phyloP scores from a whole-genome alignment of 1,284 basidiomycete species.

The Puccinia hordei region DNA sequence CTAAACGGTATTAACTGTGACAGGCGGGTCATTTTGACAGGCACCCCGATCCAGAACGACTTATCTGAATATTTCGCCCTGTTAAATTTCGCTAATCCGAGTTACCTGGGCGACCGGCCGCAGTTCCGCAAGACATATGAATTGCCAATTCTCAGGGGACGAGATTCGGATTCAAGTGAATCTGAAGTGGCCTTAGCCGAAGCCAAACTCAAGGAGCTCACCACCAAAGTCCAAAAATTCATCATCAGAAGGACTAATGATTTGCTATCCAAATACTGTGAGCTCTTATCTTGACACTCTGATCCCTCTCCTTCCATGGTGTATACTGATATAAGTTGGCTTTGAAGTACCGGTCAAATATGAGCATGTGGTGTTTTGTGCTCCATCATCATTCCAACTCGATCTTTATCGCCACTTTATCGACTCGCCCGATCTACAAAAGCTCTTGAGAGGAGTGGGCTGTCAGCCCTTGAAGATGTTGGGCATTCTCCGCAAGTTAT shows the following conservation, averaged over 20 bases:
- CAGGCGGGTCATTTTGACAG: slow-evolving; percentile 93
- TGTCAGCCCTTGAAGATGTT: slow-evolving; percentile 98
- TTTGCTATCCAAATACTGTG: slow-evolving; percentile 91
- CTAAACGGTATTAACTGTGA: slow-evolving; percentile 82
- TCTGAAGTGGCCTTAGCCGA: slow-evolving; percentile 79
- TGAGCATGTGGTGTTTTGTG: slow-evolving; percentile 97
- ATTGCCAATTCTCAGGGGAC: slow-evolving; percentile 85
- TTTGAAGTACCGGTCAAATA: slow-evolving; percentile 91
- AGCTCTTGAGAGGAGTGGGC: slow-evolving; percentile 80
- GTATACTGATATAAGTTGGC: neutral
- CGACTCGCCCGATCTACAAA: slow-evolving; percentile 89
- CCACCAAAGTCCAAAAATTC: slow-evolving; percentile 87
- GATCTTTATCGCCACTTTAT: slow-evolving; percentile 90
- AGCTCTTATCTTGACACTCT: slow-evolving; percentile 59
- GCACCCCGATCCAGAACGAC: slow-evolving; percentile 95
- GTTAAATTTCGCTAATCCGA: slow-evolving; percentile 94
- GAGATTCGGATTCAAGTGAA: slow-evolving; percentile 86
- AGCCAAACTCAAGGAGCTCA: slow-evolving; percentile 88
- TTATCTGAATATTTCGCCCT: slow-evolving; percentile 95
- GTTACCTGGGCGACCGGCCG: slow-evolving; percentile 84
- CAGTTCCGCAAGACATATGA: slow-evolving; percentile 98
- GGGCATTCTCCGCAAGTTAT: slow-evolving; percentile 92
- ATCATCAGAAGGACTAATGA: slow-evolving; percentile 98
- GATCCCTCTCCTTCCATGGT: neutral
- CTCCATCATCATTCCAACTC: slow-evolving; percentile 82